These are phyloP conservation scores for Didymellaceae sp. DNA, from an alignment of 2,329 filamentous ascomycete genomes.

Conservation along the genomic window DNA sequence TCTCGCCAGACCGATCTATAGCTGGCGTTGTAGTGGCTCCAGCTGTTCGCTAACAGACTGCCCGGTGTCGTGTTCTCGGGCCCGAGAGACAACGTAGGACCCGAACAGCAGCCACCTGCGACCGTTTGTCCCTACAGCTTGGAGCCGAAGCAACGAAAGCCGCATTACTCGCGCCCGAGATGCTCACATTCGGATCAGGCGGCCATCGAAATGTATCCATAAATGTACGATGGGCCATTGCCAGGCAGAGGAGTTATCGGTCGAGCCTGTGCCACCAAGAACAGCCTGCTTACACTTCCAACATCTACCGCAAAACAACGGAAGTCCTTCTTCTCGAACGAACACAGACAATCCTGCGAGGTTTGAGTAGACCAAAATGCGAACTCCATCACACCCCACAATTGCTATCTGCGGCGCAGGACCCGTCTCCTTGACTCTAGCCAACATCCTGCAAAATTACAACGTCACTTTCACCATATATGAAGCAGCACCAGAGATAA, in stretches of 20 bases:
- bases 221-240: neutral
- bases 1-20: too few relatives aligned
- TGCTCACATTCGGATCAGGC: neutral
- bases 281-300: neutral
- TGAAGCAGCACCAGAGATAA: slow-evolving; percentile 47
- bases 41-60: neutral
- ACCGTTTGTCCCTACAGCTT: neutral
- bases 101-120: neutral
- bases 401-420: slow-evolving; percentile 51
- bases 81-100: neutral
- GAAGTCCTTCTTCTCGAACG: too few relatives aligned
- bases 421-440: slow-evolving; percentile 58
- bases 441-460: slow-evolving; percentile 59
- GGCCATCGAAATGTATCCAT: neutral
- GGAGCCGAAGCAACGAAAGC: neutral
- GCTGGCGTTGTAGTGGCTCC: too few relatives aligned
- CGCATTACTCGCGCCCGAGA: neutral
- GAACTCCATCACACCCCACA: slow-evolving; percentile 14
- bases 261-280: neutral
- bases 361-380: slow-evolving; percentile 3
- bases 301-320: neutral
- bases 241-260: neutral
- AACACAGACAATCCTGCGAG: too few relatives aligned
- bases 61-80: neutral
- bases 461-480: slow-evolving; percentile 58